Percentiles rank a stretch among this genome's conserved stretches.
phyloP scores from a whole-genome alignment of 305 asterid genomes.

The Fraxinus sp. region DNA sequence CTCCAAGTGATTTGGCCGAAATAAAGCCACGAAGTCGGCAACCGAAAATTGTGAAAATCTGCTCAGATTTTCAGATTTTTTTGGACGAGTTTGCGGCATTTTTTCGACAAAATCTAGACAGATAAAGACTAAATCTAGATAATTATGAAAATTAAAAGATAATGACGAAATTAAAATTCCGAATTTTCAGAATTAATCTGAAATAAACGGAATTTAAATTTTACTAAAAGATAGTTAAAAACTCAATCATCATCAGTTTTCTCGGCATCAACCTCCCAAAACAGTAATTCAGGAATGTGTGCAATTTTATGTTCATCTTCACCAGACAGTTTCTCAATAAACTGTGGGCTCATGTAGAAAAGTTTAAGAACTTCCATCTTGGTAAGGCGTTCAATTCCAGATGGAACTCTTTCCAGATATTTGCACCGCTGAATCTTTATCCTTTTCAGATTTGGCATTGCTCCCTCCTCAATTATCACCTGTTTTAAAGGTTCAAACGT shows the following conservation, averaged over 20 bases:
- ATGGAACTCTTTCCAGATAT: slow-evolving; percentile 18
- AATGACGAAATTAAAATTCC: not conserved
- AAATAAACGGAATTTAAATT: too few relatives aligned
- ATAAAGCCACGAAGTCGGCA: too few relatives aligned
- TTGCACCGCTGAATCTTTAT: slow-evolving; percentile 22
- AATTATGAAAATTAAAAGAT: not conserved
- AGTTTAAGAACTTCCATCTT: slow-evolving; percentile 20
- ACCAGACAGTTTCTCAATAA: slow-evolving; percentile 9
- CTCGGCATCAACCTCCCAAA: slow-evolving; percentile 22
- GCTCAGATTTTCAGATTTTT: too few relatives aligned
- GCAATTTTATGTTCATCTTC: slow-evolving; percentile 19
- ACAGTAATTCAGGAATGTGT: slow-evolving; percentile 13
- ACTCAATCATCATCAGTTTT: not conserved
- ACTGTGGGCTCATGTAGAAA: slow-evolving; percentile 22
- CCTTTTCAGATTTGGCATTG: slow-evolving; percentile 28
- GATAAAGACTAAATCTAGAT: not conserved
- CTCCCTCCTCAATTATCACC: slow-evolving; percentile 16
- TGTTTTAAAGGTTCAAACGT: slow-evolving; percentile 7
- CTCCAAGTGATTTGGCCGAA: too few relatives aligned
- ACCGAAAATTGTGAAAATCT: too few relatives aligned
- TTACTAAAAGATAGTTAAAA: not conserved
- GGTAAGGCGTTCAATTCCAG: slow-evolving; percentile 20
- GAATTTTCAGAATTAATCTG: not conserved
- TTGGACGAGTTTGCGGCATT: too few relatives aligned
- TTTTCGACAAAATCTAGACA: not conserved